phyloP scores from a whole-genome alignment of 179 eudicot species.

The Camellia oleifera region DNA sequence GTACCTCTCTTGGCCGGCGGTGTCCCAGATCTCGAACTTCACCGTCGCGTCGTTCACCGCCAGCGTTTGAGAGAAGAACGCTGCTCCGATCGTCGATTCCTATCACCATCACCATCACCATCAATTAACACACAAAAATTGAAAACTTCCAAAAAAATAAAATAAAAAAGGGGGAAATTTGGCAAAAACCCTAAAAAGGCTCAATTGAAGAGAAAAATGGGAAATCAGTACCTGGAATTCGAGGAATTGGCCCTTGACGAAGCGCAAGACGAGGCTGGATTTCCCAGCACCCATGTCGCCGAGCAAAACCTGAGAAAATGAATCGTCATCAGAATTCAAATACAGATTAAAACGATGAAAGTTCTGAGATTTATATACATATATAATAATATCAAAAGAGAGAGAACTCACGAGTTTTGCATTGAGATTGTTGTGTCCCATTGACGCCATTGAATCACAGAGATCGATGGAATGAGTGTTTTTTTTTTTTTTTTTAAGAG shows the following conservation, averaged over 20 bases:
- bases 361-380: neutral
- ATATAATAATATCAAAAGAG: neutral
- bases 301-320: constrained; percentile 55
- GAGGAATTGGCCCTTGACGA: constrained; percentile 88
- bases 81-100: constrained; percentile 99
- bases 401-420: constrained; percentile 45
- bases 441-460: constrained; percentile 53
- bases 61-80: constrained; percentile 90
- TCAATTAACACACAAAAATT: neutral
- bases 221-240: constrained; percentile 67
- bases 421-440: constrained; percentile 76
- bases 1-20: constrained; percentile 98
- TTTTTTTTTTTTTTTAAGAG: neutral
- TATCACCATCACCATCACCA: constrained; percentile 13
- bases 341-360: neutral
- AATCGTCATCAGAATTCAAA: constrained; percentile 8
- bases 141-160: neutral
- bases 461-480: neutral
- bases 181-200: constrained; percentile 5
- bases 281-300: constrained; percentile 98
- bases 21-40: constrained; percentile 99
- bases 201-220: neutral
- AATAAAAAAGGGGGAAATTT: neutral
- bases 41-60: constrained; percentile 84
- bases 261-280: constrained; percentile 86